These are phyloP conservation scores for Chalaropsis thielavioides DNA, from an alignment of 2,329 filamentous ascomycete genomes.

Conservation along the genomic window DNA sequence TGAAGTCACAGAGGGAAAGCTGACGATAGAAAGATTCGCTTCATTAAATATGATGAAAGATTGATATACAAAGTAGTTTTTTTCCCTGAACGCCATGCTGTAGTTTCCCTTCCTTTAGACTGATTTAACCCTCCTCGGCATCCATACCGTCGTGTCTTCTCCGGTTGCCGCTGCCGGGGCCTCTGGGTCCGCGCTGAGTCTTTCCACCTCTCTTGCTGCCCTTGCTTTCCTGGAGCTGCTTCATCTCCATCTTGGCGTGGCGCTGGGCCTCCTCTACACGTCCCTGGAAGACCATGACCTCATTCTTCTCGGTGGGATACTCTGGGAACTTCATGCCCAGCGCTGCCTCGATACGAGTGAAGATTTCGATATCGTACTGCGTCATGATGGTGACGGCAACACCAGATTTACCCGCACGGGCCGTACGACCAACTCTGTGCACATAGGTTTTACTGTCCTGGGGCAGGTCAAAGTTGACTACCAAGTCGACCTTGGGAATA, in stretches of 20 bases:
- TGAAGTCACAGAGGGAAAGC: not conserved
- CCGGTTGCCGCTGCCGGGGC: constrained; percentile 28
- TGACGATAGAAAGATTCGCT: not conserved
- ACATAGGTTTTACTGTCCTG: constrained; percentile 82
- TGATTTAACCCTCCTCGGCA: constrained; percentile 49
- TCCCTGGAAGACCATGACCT: constrained; percentile 67
- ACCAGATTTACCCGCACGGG: constrained; percentile 72
- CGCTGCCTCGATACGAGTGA: constrained; percentile 65
- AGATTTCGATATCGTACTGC: constrained; percentile 77
- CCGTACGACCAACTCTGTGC: constrained; percentile 77
- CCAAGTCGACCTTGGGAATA: constrained; percentile 79
- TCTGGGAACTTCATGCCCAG: constrained; percentile 62
- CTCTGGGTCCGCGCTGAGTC: constrained; percentile 24
- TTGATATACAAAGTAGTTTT: constrained; percentile 1
- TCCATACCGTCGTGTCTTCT: constrained; percentile 51
- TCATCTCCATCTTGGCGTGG: constrained; percentile 67
- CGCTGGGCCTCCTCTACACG: constrained; percentile 74
- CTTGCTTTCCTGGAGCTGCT: constrained; percentile 57
- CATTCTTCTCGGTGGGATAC: constrained; percentile 59
- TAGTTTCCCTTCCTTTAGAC: not conserved
- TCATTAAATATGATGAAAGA: not conserved
- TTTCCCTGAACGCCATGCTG: not conserved
- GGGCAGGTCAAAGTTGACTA: constrained; percentile 75
- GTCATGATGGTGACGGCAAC: constrained; percentile 69
- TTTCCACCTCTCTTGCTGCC: constrained; percentile 39